Conservation (phyloP, 768 basidiomycete species). For the Glaciozyma antarctica region DNA sequence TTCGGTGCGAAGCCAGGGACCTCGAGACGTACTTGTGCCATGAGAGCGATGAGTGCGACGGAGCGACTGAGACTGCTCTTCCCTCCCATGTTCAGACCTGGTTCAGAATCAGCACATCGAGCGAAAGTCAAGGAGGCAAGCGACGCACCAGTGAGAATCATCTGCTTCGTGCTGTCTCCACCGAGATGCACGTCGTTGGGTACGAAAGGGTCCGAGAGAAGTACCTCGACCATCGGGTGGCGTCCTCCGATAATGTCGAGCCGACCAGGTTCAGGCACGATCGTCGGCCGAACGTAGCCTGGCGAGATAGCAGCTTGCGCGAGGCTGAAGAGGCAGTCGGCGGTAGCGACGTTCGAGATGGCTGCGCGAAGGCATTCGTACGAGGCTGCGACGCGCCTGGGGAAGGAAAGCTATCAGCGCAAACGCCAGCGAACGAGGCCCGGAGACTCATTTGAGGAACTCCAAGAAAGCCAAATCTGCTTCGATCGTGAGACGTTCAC, state of each 20-base stretch:
- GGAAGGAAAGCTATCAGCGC: slow-evolving; percentile 38
- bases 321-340: slow-evolving; percentile 75
- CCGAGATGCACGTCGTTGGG: slow-evolving; percentile 69
- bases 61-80: slow-evolving; percentile 78
- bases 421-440: background rate
- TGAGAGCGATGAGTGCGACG: slow-evolving; percentile 55
- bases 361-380: slow-evolving; percentile 65
- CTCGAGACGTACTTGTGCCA: slow-evolving; percentile 25
- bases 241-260: slow-evolving; percentile 73
- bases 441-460: slow-evolving; percentile 16
- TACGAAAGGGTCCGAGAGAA: slow-evolving; percentile 71
- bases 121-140: background rate
- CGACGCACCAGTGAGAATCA: slow-evolving; percentile 40
- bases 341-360: slow-evolving; percentile 64
- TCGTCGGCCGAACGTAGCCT: slow-evolving; percentile 67
- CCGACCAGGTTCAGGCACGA: slow-evolving; percentile 53
- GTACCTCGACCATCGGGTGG: slow-evolving; percentile 83
- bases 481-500: slow-evolving; percentile 42
- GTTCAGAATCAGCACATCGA: background rate
- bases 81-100: slow-evolving; percentile 48
- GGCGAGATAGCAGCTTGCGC: slow-evolving; percentile 66
- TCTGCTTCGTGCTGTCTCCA: slow-evolving; percentile 38
- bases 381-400: slow-evolving; percentile 59
- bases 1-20: background rate
- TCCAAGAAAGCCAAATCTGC: slow-evolving; percentile 37